Evolutionary conservation across 768 basidiomycete species (phyloP), one percentile per base, ranked within the genome.

Genomic region (Arthromyces matolae): DNA sequence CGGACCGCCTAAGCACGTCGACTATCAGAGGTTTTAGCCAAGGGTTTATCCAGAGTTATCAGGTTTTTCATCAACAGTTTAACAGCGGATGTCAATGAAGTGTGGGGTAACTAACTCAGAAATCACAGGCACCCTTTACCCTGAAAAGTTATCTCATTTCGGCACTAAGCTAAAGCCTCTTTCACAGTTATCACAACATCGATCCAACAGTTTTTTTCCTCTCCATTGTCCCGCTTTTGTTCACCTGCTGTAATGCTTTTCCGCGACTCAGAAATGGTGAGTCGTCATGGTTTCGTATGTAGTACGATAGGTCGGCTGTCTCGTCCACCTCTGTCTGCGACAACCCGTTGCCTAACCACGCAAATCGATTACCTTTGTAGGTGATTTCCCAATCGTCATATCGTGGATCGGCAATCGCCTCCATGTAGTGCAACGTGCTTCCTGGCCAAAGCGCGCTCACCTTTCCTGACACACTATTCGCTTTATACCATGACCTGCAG

Each of bases 401-500:
- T 6, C 67, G 60, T 12, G 64, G 62, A 3, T 68, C 60, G 6
- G 50, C 54, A 13, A 68, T 55, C 7, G 63, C 59, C 43, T 70
- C 67, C 32, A 68, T 53, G 33, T 68, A 70, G 45, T 70, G 69
- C 42, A 68, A 41, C 16, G 66, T 64, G 47, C 69, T 70, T 22
- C 67, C 69, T 2, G 64, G 60, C 69, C 68, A 70, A 20, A 67
- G 42, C 1, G 63, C 68, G 6, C 58, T 65, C 8, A 68, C 59
- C 32, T 64, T 65, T 1, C 64, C 67, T 1, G 58, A 44, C 5
- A 42, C 51, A 18, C 54, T 56, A 42, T 56, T 56, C 18, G 54
- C 57, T 53, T 68, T 69, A 54, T 70, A 70, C 67, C 69, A 70
- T 1, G 66, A 67, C 3, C 58, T 49, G 39, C 69, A 69, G 3